Conservation (phyloP, 345 rosid species). For the Combretum micranthum region DNA sequence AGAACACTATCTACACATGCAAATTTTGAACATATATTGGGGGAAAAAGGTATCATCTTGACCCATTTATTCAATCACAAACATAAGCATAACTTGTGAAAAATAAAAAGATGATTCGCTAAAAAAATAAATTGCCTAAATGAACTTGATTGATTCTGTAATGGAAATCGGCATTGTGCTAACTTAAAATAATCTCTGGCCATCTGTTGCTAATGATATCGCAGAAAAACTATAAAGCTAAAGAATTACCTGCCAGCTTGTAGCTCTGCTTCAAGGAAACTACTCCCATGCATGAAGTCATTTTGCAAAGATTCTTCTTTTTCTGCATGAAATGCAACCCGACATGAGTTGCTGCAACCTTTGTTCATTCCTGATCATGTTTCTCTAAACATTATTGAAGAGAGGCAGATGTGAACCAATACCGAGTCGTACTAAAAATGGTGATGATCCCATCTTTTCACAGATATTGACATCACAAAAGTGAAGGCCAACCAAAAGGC, state of each 20-base stretch:
- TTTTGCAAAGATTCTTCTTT: constrained; percentile 63
- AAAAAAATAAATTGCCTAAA: too few species aligned
- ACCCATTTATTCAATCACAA: too few species aligned
- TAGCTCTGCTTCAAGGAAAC: constrained; percentile 86
- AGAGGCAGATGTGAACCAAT: constrained; percentile 4
- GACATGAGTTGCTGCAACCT: background rate
- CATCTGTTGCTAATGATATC: too few species aligned
- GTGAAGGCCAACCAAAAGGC: constrained; percentile 83
- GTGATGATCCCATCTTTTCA: constrained; percentile 89
- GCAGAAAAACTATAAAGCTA: too few species aligned
- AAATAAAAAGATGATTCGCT: too few species aligned
- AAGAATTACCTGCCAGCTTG: constrained; percentile 70
- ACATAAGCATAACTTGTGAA: too few species aligned
- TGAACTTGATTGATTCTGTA: too few species aligned
- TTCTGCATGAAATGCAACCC: constrained; percentile 29
- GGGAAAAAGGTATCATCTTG: too few species aligned
- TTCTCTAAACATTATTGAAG: background rate
- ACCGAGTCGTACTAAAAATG: constrained; percentile 83
- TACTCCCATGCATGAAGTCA: constrained; percentile 86
- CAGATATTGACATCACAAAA: constrained; percentile 57
- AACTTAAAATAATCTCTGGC: too few species aligned
- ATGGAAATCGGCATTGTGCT: too few species aligned
- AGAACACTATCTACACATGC: too few species aligned
- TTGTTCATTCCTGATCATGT: background rate
- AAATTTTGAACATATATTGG: too few species aligned